Evolutionary conservation across 2,329 filamentous ascomycete species (phyloP).

Genomic region (Microdochium nivale): DNA sequence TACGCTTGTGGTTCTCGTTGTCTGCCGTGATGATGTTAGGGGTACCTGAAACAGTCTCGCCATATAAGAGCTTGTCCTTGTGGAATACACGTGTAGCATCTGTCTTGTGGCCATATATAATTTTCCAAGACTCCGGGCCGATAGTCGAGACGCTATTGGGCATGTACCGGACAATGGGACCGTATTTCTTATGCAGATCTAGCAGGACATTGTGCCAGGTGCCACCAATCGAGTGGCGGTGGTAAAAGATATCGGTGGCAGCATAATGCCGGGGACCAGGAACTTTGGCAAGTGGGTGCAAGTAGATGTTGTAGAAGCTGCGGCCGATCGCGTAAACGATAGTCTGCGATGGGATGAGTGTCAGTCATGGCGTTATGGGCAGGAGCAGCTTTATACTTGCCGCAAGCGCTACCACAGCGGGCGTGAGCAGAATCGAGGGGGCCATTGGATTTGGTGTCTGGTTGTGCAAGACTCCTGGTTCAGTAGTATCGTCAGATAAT

Average conservation of each 20-base stretch:
- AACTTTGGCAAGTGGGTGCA: neutral
- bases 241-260: neutral
- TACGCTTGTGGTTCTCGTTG: neutral
- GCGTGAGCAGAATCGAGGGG: too few relatives aligned
- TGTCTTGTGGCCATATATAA: neutral
- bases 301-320: neutral
- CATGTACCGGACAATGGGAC: neutral
- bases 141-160: neutral
- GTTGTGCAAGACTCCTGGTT: too few relatives aligned
- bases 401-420: too few relatives aligned
- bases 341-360: too few relatives aligned
- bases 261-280: neutral
- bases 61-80: neutral
- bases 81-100: neutral
- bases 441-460: too few relatives aligned
- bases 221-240: neutral
- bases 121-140: neutral
- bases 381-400: too few relatives aligned
- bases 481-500: too few relatives aligned
- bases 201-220: neutral
- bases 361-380: too few relatives aligned
- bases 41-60: neutral
- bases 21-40: conserved; percentile 7
- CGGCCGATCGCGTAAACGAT: neutral
- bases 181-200: neutral